Percentiles rank a stretch among this genome's conserved stretches.
These are phyloP conservation scores for Tympanopsis confertula DNA, from an alignment of 2,329 filamentous ascomycete species.

Conservation along the genomic window DNA sequence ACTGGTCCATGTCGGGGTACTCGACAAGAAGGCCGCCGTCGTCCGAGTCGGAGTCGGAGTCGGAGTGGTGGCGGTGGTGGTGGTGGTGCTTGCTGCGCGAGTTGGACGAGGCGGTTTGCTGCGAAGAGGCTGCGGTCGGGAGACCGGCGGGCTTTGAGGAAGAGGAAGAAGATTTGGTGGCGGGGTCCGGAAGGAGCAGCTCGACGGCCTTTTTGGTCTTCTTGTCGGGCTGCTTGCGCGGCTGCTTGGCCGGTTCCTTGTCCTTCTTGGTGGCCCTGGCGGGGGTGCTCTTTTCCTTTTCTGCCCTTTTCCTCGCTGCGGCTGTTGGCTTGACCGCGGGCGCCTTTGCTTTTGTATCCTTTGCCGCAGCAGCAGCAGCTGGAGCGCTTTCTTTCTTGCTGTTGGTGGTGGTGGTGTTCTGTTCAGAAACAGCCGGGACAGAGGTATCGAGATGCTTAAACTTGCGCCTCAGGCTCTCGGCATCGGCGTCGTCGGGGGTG, in stretches of 20 bases:
- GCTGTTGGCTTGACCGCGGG: constrained; percentile 13
- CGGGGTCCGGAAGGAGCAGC: constrained; percentile 20
- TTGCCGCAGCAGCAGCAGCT: background rate
- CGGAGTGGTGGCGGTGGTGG: constrained; percentile 18
- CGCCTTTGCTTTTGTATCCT: constrained; percentile 4
- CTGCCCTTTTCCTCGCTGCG: constrained; percentile 12
- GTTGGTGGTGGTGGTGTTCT: constrained; percentile 11
- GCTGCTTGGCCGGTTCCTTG: constrained; percentile 18
- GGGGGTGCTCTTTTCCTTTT: constrained; percentile 10
- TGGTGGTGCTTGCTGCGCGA: constrained; percentile 12
- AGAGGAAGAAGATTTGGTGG: constrained; percentile 8
- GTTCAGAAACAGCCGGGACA: constrained; percentile 9
- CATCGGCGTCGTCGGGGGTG: constrained; percentile 53
- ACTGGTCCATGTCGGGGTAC: constrained; percentile 38
- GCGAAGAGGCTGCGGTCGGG: constrained; percentile 11
- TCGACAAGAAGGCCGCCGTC: constrained; percentile 47
- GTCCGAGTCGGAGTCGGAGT: constrained; percentile 40
- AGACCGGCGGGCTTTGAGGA: no score
- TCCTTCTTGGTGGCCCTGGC: constrained; percentile 12
- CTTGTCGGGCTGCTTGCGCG: constrained; percentile 11
- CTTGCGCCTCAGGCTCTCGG: constrained; percentile 50
- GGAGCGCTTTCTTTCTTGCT: constrained; percentile 9
- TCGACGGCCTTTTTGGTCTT: constrained; percentile 20
- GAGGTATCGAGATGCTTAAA: constrained; percentile 49
- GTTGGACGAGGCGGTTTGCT: constrained; percentile 6